Base-by-base conservation (phyloP, 768 basidiomycete genomes). In the Phallus indusiatus region DNA sequence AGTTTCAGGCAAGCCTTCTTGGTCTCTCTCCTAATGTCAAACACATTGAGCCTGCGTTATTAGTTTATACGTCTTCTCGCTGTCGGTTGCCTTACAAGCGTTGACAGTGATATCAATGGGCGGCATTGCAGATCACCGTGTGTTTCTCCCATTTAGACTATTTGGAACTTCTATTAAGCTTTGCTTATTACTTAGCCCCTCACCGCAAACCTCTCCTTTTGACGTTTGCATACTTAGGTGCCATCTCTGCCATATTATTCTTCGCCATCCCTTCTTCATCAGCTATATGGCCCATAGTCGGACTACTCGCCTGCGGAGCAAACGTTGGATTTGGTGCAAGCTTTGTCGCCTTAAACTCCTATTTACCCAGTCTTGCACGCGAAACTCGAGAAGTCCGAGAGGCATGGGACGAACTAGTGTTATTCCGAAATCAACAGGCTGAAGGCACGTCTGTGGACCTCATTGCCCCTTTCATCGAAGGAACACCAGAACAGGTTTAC, bases 41-140 rank as follows among this genome's bases (percentile, higher is more conserved):
- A n/a, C n/a, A n/a, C 53, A 18, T 16, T 47, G 21, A 34, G 20
- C 16, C 46, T 7, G 56, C 48, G 42, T 42, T 42, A 10, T 9
- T 65, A 94, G 93, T 65, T 75, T 99, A 36, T 94, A 95, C 67
- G 80, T 86, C 33, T 89, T 92, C 70, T 96, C 94, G 0, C 75
- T 84, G 14, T 91, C 90, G 0, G 94, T 97, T 0, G 86, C 87
- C 0, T 71, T 95, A 0, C 94, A 97, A 68, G 94, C 94, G 0
- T 66, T 97, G n/a, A 90, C 87, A 0, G 93, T 99, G 42, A 93
- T 99, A 57, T 94, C 94, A 5, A 89, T 96, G 78, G 91, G 92
- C 7, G 84, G 84, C 16, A 84, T 95, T 57, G 95, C 94, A 1
- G 92, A 98, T 72, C 83, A 89, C 62, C 84, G 93, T 94, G 64